Evolutionary conservation across 371 early-diverging fungal genomes (phyloP), one percentile per base, ranked within the genome.

Genomic region (Basidiobolus meristosporus): DNA sequence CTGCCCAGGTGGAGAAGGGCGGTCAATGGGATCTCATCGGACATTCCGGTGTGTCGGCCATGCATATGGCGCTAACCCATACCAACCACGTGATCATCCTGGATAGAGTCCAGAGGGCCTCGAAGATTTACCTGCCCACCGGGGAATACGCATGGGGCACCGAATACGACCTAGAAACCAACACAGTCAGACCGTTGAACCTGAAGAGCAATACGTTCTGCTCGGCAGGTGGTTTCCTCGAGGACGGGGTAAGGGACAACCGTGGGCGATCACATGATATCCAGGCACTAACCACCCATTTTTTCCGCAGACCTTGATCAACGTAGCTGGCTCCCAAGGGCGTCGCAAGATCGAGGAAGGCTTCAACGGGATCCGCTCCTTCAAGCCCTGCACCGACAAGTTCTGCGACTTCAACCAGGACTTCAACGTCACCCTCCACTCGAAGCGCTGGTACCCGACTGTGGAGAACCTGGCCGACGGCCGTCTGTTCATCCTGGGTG

Each of bases 381-480:
- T 62, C 33, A 50, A 48, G 3, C 62, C 68, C 7, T 70, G 70
- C 41, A 47, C 42, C 4, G 63, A 61, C 18, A 49, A 44, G 26
- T 26, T 26, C 5, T 26, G 26, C 26, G 26, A 26, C 9, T 26
- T 26, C 26, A 26, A 26, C 26, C 26, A 16, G 41, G 46, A 52
- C 1, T 34, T 7, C 32, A 44, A 53, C 5, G 41, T 48, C 31
- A 36, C 35, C 3, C 40, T 59, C 19, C 46, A 42, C 14, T 36
- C 48, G 7, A 59, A 63, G 12, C 57, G 74, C 2, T 73, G 74
- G 74, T 72, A 72, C 41, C 73, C 73, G 0, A 62, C 69, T 2
- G 73, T 68, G 4, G 69, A 72, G 21, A 48, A 61, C 26, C 43
- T 73, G 5, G 67, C 68, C 0, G 70, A 65, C 20, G 53, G 74